phyloP scores from a whole-genome alignment of 345 rosid species.

The Carallia brachiata region DNA sequence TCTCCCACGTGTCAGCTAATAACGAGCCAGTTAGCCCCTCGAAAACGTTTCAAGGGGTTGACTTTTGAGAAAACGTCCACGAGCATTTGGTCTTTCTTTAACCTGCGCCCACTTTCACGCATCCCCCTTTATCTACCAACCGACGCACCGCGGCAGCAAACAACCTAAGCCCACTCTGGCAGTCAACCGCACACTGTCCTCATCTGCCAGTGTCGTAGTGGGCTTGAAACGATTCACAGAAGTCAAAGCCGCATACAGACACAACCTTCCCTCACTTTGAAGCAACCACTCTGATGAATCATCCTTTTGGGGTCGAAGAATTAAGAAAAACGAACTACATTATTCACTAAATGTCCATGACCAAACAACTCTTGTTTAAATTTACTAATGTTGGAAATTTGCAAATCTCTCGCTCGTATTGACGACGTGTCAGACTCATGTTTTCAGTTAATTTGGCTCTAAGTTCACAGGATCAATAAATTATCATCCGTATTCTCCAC shows the following conservation, averaged over 20 bases:
- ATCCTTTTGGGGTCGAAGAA: not conserved
- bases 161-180: conserved; percentile 59
- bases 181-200: conserved; percentile 46
- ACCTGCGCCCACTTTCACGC: conserved; percentile 23
- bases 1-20: conserved; percentile 21
- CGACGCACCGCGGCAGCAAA: not conserved
- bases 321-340: not conserved
- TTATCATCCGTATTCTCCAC: too few species aligned
- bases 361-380: not conserved
- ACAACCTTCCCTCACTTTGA: conserved; percentile 50
- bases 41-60: conserved; percentile 37
- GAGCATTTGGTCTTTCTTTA: conserved; percentile 14
- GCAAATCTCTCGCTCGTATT: not conserved
- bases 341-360: not conserved
- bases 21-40: conserved; percentile 12
- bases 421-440: too few species aligned
- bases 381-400: not conserved
- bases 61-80: conserved; percentile 35
- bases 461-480: too few species aligned
- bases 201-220: conserved; percentile 5
- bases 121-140: too few species aligned
- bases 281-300: conserved; percentile 31
- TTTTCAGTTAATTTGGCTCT: not conserved
- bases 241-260: conserved; percentile 68
- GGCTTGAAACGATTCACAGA: conserved; percentile 25